Percentiles rank a stretch among this genome's conserved stretches.
phyloP scores from a whole-genome alignment of 2,329 filamentous ascomycete species.

The Pseudopyricularia cyperi region DNA sequence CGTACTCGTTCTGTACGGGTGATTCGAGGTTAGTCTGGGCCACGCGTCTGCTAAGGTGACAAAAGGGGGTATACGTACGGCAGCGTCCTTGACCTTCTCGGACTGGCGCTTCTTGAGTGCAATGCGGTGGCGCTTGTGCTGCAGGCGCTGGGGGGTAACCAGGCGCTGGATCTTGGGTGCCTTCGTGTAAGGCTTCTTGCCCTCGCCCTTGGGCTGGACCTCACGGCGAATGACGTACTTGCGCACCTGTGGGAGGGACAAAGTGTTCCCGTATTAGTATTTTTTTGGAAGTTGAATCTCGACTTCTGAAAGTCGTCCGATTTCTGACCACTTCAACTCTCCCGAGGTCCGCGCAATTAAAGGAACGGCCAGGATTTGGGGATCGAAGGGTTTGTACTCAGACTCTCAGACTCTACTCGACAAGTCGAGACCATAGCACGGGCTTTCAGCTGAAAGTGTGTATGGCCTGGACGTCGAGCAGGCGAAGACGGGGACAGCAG shows the following conservation, averaged over 20 bases:
- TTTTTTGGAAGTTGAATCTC: slow-evolving; percentile 1
- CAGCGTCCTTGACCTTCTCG: slow-evolving; percentile 97
- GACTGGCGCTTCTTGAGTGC: slow-evolving; percentile 97
- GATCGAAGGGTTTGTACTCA: slow-evolving; percentile 1
- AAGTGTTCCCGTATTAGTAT: slow-evolving; percentile 25
- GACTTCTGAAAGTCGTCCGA: background rate
- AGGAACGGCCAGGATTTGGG: background rate
- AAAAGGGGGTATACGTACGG: slow-evolving; percentile 49
- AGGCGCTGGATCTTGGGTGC: slow-evolving; percentile 99
- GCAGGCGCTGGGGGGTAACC: slow-evolving; percentile 97
- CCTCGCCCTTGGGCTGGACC: slow-evolving; percentile 92
- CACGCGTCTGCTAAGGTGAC: background rate
- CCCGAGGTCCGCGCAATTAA: background rate
- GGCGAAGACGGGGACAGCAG: slow-evolving; percentile 52
- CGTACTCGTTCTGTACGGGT: slow-evolving; percentile 76
- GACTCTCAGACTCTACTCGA: slow-evolving; percentile 47
- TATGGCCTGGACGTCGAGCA: slow-evolving; percentile 36
- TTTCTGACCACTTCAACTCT: background rate
- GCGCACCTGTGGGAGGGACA: slow-evolving; percentile 57
- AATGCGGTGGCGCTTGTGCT: slow-evolving; percentile 98
- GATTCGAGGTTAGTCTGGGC: background rate
- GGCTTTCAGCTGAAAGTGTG: background rate
- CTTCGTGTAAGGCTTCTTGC: slow-evolving; percentile 98
- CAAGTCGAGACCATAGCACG: slow-evolving; percentile 18
- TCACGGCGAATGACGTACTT: slow-evolving; percentile 99